Conservation (phyloP, 805 yeast genomes). For the Candida khao-thaluensis region DNA sequence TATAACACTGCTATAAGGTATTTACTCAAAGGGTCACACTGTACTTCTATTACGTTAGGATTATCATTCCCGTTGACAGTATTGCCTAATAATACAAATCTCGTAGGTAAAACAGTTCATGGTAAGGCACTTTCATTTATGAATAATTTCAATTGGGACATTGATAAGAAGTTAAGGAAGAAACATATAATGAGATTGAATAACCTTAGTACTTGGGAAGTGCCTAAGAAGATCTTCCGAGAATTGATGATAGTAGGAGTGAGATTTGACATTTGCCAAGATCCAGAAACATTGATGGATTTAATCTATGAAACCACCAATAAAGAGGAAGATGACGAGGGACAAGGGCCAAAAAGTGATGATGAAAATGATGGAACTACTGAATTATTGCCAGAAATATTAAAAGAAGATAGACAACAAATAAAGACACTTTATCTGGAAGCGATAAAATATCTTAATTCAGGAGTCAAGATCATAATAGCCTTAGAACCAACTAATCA, state of each 20-base stretch:
- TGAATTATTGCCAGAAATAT: slow-evolving; percentile 8
- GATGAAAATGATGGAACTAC: slow-evolving; percentile 5
- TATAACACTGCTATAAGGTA: slow-evolving; percentile 54
- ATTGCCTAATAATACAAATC: slow-evolving; percentile 25
- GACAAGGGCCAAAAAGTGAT: slow-evolving; percentile 4
- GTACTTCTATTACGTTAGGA: slow-evolving; percentile 43
- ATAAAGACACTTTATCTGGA: slow-evolving; percentile 32
- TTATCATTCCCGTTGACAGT: slow-evolving; percentile 47
- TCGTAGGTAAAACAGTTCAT: slow-evolving; percentile 19
- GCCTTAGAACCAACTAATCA: slow-evolving; percentile 55
- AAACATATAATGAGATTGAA: slow-evolving; percentile 42
- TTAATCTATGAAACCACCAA: slow-evolving; percentile 26
- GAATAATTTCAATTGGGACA: slow-evolving; percentile 43
- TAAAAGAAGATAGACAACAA: slow-evolving; percentile 21
- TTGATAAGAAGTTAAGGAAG: slow-evolving; percentile 18
- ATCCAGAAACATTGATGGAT: slow-evolving; percentile 40
- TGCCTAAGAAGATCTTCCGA: slow-evolving; percentile 52
- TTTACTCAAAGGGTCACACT: slow-evolving; percentile 42
- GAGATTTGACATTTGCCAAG: slow-evolving; percentile 53
- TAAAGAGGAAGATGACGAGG: slow-evolving; percentile 7
- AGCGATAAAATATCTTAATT: slow-evolving; percentile 30
- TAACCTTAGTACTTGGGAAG: slow-evolving; percentile 47
- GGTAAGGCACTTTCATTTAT: slow-evolving; percentile 31
- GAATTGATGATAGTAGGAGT: slow-evolving; percentile 59
- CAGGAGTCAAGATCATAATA: slow-evolving; percentile 46